Percentiles rank a stretch among this genome's conserved stretches.
phyloP scores from a whole-genome alignment of 1,284 basidiomycete genomes.

The Cryptococcus hybrid region DNA sequence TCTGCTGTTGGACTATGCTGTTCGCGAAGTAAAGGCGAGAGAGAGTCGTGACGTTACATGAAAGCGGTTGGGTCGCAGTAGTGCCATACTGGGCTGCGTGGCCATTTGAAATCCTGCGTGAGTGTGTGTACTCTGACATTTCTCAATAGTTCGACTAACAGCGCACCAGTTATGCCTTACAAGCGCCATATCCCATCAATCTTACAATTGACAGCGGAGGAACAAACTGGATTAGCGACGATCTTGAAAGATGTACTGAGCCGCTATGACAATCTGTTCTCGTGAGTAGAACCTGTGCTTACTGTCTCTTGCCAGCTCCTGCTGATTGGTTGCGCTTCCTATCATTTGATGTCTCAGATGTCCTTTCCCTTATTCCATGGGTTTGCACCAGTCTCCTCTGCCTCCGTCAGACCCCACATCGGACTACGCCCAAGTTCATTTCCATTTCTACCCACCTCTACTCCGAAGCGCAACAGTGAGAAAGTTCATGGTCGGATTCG shows the following conservation, averaged over 20 bases:
- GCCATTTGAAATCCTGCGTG: constrained; percentile 76
- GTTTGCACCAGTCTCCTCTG: constrained; percentile 61
- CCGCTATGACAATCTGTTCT: constrained; percentile 81
- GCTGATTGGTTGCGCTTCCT: neutral
- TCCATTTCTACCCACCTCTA: constrained; percentile 87
- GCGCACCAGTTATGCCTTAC: constrained; percentile 66
- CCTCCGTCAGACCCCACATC: constrained; percentile 38
- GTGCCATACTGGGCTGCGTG: constrained; percentile 97
- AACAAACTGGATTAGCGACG: constrained; percentile 59
- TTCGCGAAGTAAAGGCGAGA: constrained; percentile 62
- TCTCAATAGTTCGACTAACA: neutral
- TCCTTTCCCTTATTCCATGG: constrained; percentile 97
- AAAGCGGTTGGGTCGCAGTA: constrained; percentile 72
- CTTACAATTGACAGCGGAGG: constrained; percentile 63
- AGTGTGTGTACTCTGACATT: neutral
- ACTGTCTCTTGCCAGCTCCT: neutral
- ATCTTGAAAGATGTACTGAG: constrained; percentile 66
- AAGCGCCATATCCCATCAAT: constrained; percentile 72
- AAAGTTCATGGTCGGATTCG: constrained; percentile 94
- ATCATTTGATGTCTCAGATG: constrained; percentile 48
- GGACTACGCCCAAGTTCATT: constrained; percentile 72
- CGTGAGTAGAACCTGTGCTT: constrained; percentile 38
- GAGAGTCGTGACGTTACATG: constrained; percentile 63
- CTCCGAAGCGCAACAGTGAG: constrained; percentile 76
- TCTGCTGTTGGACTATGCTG: constrained; percentile 80